Base-by-base conservation (phyloP, 208 protist species). In the Crithidia brevicula region DNA sequence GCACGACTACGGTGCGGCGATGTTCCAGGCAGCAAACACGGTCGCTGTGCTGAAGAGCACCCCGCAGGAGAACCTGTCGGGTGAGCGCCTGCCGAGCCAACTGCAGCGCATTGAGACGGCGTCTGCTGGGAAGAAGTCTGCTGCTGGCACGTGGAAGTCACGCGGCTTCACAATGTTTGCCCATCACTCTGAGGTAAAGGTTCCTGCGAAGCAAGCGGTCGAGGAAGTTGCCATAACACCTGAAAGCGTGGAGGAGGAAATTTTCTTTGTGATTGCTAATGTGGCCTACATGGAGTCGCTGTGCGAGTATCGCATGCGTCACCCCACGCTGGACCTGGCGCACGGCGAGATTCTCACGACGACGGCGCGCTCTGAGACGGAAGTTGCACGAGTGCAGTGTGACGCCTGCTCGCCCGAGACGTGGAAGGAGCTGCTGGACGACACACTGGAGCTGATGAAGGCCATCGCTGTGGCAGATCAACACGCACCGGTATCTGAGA, bases 391-490 rank as follows among this genome's bases (percentile, higher is more conserved):
- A 10, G 50, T 38, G 16, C 28, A 15, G 23, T n/a, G 4, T 3
- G 18, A 38, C 22, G 47, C 54, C 23, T 33, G 20, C 38, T 57
- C 34, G 18, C 50, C 67, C 13, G 42, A 23, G 8, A 11, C 46
- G 50, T 73, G 67, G 67, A 66, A 73, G 49, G 67, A 50, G 58
- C 28, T 80, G 49, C 59, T 72, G 15, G 46, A 71, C 25, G 67
- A 71, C 50, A 77, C 73, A 11, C 65, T 81, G 59, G 63, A 83
- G 53, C 56, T 83, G 50, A 60, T 85, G 38, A 77, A 74, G 57
- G 31, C 58, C 33, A 72, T 69, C 49, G 63, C 64, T 2, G 49
- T 23, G 30, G 45, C 30, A 2, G 57, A 79, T n/a, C 54, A 49
- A 5, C 33, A 38, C 8, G 23, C 31, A 13, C 52, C 25, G 0